These are phyloP conservation scores for Harrya chromipes DNA, from an alignment of 768 basidiomycete species.

Conservation along the genomic window DNA sequence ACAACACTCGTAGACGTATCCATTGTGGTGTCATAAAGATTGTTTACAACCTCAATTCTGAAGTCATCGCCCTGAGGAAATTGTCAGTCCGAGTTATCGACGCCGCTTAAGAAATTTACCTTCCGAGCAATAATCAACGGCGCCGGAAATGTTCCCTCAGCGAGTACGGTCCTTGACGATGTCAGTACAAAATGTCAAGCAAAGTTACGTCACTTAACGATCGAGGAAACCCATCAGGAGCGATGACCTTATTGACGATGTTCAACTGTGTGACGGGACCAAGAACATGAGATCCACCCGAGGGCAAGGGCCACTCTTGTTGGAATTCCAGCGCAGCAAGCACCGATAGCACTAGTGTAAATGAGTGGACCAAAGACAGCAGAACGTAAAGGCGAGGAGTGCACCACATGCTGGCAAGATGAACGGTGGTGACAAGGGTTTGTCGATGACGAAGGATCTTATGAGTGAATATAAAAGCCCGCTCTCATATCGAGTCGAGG, in stretches of 20 bases:
- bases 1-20: conserved; percentile 49
- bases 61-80: conserved; percentile 36
- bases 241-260: conserved; percentile 40
- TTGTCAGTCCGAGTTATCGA: neutral
- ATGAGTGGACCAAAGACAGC: neutral
- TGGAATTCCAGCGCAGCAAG: neutral
- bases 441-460: neutral
- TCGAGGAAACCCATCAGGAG: conserved; percentile 47
- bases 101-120: conserved; percentile 3
- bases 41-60: conserved; percentile 43
- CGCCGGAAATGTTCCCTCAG: conserved; percentile 42
- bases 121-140: conserved; percentile 43
- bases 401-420: conserved; percentile 5
- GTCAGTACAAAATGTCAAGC: neutral
- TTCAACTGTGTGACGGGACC: conserved; percentile 30
- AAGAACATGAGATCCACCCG: conserved; percentile 3
- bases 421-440: neutral
- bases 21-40: conserved; percentile 46
- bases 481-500: neutral
- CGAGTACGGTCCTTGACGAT: conserved; percentile 37
- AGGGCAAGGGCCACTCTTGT: neutral
- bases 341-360: neutral
- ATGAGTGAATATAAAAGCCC: neutral
- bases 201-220: conserved; percentile 29
- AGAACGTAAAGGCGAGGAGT: neutral